phyloP scores from a whole-genome alignment of 1,284 basidiomycete genomes.

The Fomitiporia mediterranea region DNA sequence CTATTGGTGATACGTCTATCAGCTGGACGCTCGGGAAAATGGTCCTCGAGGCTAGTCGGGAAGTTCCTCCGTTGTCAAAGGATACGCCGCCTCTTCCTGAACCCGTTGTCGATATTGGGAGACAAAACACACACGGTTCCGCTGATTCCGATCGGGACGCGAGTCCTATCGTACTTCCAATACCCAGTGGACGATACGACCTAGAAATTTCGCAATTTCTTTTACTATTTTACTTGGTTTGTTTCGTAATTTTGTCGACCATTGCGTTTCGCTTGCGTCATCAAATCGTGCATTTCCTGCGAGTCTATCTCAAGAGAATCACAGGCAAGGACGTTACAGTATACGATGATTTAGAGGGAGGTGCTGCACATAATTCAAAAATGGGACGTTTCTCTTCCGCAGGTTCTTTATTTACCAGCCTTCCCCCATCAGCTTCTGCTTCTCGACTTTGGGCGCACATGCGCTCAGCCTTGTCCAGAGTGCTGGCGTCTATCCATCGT shows the following conservation, averaged over 20 bases:
- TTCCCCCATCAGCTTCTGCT: constrained; percentile 30
- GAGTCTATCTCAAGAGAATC: constrained; percentile 41
- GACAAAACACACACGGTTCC: background rate
- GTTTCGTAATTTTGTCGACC: constrained; percentile 38
- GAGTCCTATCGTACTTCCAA: constrained; percentile 45
- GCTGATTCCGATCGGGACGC: background rate
- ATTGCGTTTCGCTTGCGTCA: constrained; percentile 53
- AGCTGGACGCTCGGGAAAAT: constrained; percentile 99
- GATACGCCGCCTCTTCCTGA: constrained; percentile 56
- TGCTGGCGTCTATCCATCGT: constrained; percentile 11
- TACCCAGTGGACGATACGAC: constrained; percentile 51
- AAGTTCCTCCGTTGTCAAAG: constrained; percentile 51
- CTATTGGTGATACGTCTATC: constrained; percentile 88
- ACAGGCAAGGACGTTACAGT: constrained; percentile 35
- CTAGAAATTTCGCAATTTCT: constrained; percentile 67
- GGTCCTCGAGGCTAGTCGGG: constrained; percentile 93
- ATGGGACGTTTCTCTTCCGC: constrained; percentile 10
- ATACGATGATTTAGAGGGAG: constrained; percentile 57
- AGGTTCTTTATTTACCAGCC: constrained; percentile 5
- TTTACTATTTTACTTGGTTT: constrained; percentile 48
- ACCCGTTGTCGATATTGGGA: constrained; percentile 49
- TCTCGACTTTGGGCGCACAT: constrained; percentile 28
- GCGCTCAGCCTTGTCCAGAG: constrained; percentile 16
- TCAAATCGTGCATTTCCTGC: constrained; percentile 42
- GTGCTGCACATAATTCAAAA: constrained; percentile 26